Conservation (phyloP, 192 early-diverging fungal genomes). For the Chytriomyces hyalinus region DNA sequence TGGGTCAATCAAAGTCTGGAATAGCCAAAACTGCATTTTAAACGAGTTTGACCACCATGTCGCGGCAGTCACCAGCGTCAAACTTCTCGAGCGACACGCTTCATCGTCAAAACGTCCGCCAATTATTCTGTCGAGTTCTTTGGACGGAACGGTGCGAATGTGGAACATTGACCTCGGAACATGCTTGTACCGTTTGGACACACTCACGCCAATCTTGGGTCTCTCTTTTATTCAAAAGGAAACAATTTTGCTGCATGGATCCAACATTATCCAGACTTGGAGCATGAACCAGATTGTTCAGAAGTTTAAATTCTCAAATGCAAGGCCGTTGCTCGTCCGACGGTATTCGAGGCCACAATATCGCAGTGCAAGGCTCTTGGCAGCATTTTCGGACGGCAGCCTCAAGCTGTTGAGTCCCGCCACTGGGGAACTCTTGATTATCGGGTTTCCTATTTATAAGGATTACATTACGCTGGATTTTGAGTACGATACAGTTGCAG, state of each 20-base stretch:
- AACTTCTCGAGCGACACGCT: conserved; percentile 46
- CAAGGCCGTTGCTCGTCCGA: conserved; percentile 16
- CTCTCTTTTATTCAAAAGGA: conserved; percentile 44
- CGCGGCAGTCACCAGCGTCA: conserved; percentile 41
- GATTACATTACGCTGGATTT: conserved; percentile 25
- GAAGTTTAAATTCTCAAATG: conserved; percentile 32
- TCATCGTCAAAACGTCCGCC: conserved; percentile 8
- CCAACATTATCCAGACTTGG: conserved; percentile 40
- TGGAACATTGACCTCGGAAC: conserved; percentile 56
- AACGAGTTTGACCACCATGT: conserved; percentile 52
- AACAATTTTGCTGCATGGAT: conserved; percentile 33
- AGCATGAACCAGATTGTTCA: conserved; percentile 44
- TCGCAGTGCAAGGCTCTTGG: conserved; percentile 24
- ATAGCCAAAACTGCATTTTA: conserved; percentile 44
- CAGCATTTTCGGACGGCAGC: conserved; percentile 33
- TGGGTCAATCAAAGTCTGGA: conserved; percentile 51
- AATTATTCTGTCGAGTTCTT: conserved; percentile 47
- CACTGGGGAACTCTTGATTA: conserved; percentile 29
- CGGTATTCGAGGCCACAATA: neutral
- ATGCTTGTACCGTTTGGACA: conserved; percentile 44
- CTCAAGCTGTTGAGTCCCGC: conserved; percentile 40
- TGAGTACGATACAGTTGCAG: conserved; percentile 25
- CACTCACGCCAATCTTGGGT: conserved; percentile 32
- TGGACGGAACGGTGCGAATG: conserved; percentile 53
- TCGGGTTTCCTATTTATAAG: conserved; percentile 44